Evolutionary conservation across 352 stramenopile genomes (phyloP).

Genomic region (Phytophthora cryptogea): DNA sequence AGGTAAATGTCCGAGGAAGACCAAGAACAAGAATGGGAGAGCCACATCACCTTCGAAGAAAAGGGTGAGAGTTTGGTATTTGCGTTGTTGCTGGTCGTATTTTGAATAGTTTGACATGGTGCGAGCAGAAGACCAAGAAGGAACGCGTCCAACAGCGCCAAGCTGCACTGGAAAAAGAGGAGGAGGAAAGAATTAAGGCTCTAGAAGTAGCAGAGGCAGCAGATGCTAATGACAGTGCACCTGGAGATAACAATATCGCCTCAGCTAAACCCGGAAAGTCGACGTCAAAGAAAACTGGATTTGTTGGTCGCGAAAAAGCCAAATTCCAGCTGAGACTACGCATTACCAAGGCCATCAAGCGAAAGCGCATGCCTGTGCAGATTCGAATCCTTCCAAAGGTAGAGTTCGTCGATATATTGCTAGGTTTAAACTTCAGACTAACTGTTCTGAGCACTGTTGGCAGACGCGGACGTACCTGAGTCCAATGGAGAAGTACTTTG

Average conservation of each 20-base stretch:
- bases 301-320: conserved; percentile 55
- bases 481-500: conserved; percentile 75
- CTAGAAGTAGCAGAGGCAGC: conserved; percentile 3
- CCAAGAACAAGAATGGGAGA: conserved; percentile 12
- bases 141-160: conserved; percentile 62
- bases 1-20: conserved; percentile 6
- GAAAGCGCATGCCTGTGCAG: conserved; percentile 70
- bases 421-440: background rate
- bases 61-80: conserved; percentile 7
- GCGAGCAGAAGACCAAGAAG: conserved; percentile 45
- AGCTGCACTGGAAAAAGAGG: conserved; percentile 59
- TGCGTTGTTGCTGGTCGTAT: no score
- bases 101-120: background rate
- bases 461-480: conserved; percentile 50
- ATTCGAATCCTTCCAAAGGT: conserved; percentile 66
- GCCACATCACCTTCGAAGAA: conserved; percentile 25
- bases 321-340: conserved; percentile 64
- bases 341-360: conserved; percentile 50
- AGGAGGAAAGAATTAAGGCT: conserved; percentile 38
- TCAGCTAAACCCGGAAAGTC: conserved; percentile 5
- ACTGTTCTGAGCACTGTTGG: background rate
- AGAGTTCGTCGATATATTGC: background rate
- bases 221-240: background rate
- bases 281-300: conserved; percentile 35
- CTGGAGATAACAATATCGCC: background rate